These are phyloP conservation scores for Exophiala oligosperma DNA, from an alignment of 2,329 filamentous ascomycete species.

Conservation along the genomic window DNA sequence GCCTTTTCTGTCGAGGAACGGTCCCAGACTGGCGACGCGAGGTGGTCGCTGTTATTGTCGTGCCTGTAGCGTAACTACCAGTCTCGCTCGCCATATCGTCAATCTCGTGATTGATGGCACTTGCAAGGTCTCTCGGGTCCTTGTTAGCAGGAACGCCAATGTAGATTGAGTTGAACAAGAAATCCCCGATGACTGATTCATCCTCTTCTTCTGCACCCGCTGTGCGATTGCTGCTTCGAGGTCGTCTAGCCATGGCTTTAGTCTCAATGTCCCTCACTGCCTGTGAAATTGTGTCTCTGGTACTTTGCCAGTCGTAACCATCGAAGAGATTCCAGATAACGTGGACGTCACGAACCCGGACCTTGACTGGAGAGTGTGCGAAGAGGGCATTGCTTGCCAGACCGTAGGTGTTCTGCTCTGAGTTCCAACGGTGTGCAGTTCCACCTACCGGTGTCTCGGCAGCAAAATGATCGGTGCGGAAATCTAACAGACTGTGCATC, in stretches of 20 bases:
- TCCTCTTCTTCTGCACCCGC: constrained; percentile 64
- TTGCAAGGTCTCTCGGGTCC: constrained; percentile 77
- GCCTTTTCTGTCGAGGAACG: constrained; percentile 52
- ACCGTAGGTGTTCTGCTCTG: constrained; percentile 72
- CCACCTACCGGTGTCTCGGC: constrained; percentile 61
- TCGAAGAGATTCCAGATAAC: constrained; percentile 98
- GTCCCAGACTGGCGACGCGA: constrained; percentile 33
- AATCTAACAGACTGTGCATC: constrained; percentile 53
- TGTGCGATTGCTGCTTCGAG: constrained; percentile 57
- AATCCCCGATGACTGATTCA: constrained; percentile 86
- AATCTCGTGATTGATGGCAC: constrained; percentile 83
- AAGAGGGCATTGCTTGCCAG: constrained; percentile 62
- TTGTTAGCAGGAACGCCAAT: constrained; percentile 86
- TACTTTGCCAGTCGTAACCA: constrained; percentile 93
- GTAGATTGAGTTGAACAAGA: constrained; percentile 98
- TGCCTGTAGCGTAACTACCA: constrained; percentile 80
- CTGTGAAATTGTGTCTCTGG: constrained; percentile 80
- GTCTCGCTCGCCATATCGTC: constrained; percentile 87
- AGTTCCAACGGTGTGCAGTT: constrained; percentile 78
- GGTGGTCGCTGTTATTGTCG: constrained; percentile 44
- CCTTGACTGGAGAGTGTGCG: constrained; percentile 68
- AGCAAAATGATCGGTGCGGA: constrained; percentile 77
- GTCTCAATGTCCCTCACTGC: constrained; percentile 85
- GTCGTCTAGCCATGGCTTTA: constrained; percentile 73
- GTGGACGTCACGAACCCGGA: constrained; percentile 82